phyloP scores from a whole-genome alignment of 768 basidiomycete species.

The Boletus patriciae region DNA sequence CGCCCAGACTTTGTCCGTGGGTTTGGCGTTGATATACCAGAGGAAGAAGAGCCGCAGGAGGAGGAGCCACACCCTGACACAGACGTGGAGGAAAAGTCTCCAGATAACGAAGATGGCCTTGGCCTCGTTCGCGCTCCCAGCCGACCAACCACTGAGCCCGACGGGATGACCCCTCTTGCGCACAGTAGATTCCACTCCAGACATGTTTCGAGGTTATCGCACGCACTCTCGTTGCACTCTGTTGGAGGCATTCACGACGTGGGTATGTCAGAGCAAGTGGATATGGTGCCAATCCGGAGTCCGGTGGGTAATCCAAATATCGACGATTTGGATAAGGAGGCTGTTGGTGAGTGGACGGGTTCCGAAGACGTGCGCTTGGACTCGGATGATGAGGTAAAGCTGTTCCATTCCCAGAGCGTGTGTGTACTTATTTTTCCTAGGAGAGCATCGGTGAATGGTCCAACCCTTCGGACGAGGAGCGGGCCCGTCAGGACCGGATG shows the following conservation, averaged over 20 bases:
- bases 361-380: conserved; percentile 65
- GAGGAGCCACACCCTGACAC: conserved; percentile 36
- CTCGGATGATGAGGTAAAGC: conserved; percentile 69
- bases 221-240: conserved; percentile 64
- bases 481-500: conserved; percentile 65
- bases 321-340: conserved; percentile 39
- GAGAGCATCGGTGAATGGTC: conserved; percentile 89
- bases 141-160: conserved; percentile 35
- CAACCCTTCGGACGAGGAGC: conserved; percentile 88
- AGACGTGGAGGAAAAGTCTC: conserved; percentile 38
- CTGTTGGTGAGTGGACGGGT: conserved; percentile 77
- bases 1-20: conserved; percentile 75
- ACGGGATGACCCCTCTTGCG: conserved; percentile 46
- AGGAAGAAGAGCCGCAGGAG: conserved; percentile 67
- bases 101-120: conserved; percentile 36
- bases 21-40: conserved; percentile 78
- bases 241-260: conserved; percentile 53
- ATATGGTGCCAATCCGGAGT: conserved; percentile 33
- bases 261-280: conserved; percentile 22
- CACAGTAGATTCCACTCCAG: conserved; percentile 63
- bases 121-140: conserved; percentile 21
- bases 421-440: conserved; percentile 16
- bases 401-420: not conserved
- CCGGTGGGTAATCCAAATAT: conserved; percentile 33
- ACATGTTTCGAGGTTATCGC: conserved; percentile 65